Evolutionary conservation across 2,329 filamentous ascomycete genomes (phyloP), one percentile per base, ranked within the genome.

Genomic region (Penicillium sp.): DNA sequence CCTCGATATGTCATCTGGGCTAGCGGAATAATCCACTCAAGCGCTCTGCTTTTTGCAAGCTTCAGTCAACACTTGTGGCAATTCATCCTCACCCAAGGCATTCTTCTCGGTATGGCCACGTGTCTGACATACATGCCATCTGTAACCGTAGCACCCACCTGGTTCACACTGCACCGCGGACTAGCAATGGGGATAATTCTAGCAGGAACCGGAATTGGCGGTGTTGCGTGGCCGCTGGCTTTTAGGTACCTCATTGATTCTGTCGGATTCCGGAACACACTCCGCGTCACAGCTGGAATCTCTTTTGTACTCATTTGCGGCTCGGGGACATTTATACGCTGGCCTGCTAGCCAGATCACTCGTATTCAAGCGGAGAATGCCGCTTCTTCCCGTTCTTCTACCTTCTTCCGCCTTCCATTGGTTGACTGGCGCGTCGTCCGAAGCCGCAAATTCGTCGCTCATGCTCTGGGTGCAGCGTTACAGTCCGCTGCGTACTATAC

Each of bases 111-210:
- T 17, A 55, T 73, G n/a, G 76, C 68, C 0, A 71, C 73, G 4
- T 75, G 73, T 42, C 62, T 78, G 39, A 59, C 70, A 0, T 77
- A 74, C 58, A 71, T 77, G 49, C 70, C 74, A 0, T 66, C 74
- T 4, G 66, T 77, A 17, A 75, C 73, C 0, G 65, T 77, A 3
- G 70, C 73, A 1, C 76, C 75, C 2, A 71, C 70, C 12, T 77
- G 74, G 70, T 77, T 76, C 52, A 63, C 69, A 15, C 60, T 61
- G 3, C 68, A 69, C 25, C 67, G 74, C 3, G 75, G 72, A 2
- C 61, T 75, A 2, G 74, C 73, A 0, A 77, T 77, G 72, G 75
- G 75, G 0, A 71, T 76, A 10, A 70, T 77, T 21, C 65, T 73
- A 4, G 66, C 72, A 2, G 75, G 75, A 4, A 74, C 74, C 0